phyloP scores from a whole-genome alignment of 805 yeast genomes.

The Wickerhamiella occidentalis region DNA sequence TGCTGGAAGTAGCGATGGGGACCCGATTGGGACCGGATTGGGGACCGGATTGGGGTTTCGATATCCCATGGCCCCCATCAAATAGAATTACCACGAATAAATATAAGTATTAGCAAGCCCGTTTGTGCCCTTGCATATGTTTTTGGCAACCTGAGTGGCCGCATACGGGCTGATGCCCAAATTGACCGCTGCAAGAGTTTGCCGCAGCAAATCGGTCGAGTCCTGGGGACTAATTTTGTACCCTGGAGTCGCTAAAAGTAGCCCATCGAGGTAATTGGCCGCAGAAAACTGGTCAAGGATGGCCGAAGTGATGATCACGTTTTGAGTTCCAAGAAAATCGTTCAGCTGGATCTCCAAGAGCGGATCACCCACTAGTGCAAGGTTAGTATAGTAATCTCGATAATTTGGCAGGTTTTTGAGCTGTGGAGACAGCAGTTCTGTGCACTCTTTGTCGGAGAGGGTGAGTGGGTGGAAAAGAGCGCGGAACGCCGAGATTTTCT shows the following conservation, averaged over 20 bases:
- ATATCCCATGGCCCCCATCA: no score
- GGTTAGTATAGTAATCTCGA: constrained; percentile 13
- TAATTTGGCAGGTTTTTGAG: constrained; percentile 16
- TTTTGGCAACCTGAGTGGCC: not conserved
- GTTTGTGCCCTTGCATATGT: not conserved
- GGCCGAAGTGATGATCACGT: constrained; percentile 12
- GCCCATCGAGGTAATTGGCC: constrained; percentile 8
- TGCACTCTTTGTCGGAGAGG: constrained; percentile 12
- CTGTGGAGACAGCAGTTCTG: constrained; percentile 17
- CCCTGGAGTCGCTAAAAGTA: not conserved
- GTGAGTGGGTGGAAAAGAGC: constrained; percentile 11
- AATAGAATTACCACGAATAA: constrained; percentile 3
- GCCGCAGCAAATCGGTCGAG: not conserved
- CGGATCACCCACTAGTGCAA: constrained; percentile 11
- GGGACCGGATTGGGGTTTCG: no score
- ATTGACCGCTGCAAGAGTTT: constrained; percentile 9
- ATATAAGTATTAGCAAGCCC: constrained; percentile 9
- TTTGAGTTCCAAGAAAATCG: constrained; percentile 20
- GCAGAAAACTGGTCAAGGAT: constrained; percentile 13
- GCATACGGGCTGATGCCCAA: constrained; percentile 3
- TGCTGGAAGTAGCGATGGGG: no score
- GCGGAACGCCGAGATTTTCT: not conserved
- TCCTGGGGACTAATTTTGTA: not conserved
- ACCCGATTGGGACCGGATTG: no score
- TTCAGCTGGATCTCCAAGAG: constrained; percentile 16